A percentile compares a stretch with the other conserved stretches of the same genome.
Evolutionary conservation across 202 grass and related monocot species (phyloP).

Genomic region (Alloteropsis angusta): DNA sequence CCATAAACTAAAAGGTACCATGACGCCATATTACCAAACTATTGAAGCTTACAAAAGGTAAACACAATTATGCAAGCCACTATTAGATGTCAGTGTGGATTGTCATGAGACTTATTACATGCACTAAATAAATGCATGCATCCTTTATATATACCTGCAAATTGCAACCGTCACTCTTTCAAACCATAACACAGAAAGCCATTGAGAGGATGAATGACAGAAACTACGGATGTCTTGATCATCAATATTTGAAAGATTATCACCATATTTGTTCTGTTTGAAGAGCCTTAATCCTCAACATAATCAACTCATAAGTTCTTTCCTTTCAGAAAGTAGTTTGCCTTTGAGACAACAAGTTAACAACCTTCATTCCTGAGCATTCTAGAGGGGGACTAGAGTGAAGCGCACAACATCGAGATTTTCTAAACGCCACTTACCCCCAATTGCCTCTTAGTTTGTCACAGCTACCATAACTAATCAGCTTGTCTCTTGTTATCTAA

Average conservation of each 20-base stretch:
- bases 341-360: neutral
- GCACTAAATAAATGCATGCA: neutral
- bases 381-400: neutral
- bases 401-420: slow-evolving; percentile 4
- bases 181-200: neutral
- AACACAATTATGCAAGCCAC: neutral
- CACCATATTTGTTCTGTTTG: neutral
- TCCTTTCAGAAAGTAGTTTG: neutral
- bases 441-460: neutral
- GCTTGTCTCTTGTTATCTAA: slow-evolving; percentile 15
- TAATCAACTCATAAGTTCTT: neutral
- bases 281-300: neutral
- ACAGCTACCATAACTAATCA: slow-evolving; percentile 11
- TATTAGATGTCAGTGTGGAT: slow-evolving; percentile 1
- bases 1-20: slow-evolving; percentile 13
- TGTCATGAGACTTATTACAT: neutral
- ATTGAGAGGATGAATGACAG: neutral
- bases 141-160: neutral
- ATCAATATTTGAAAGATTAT: neutral
- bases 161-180: neutral
- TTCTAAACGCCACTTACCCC: neutral
- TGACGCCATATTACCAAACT: neutral
- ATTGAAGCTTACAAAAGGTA: neutral
- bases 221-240: neutral
- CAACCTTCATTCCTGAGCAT: neutral